Evolutionary conservation across 2,329 filamentous ascomycete genomes (phyloP).

Genomic region (Penicillium sp.): DNA sequence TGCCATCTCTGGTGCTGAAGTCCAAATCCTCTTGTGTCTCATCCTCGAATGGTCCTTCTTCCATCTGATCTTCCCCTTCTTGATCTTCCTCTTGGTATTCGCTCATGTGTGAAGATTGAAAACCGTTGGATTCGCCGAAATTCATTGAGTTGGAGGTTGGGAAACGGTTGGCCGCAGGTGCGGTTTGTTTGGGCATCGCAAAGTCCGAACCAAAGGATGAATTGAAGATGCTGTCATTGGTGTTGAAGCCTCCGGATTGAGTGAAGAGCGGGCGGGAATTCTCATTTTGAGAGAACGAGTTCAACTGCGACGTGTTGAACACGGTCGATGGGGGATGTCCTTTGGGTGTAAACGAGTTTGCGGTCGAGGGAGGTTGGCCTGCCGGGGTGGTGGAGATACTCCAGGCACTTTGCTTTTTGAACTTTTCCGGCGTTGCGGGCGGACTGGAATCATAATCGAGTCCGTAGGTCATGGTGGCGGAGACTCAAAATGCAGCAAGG

Average conservation of each 20-base stretch:
- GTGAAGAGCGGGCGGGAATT: slow-evolving; percentile 35
- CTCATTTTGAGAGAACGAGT: slow-evolving; percentile 25
- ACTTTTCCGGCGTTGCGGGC: slow-evolving; percentile 36
- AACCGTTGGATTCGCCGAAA: slow-evolving; percentile 24
- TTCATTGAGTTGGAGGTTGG: slow-evolving; percentile 15
- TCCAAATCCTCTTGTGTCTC: slow-evolving; percentile 34
- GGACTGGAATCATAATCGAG: slow-evolving; percentile 34
- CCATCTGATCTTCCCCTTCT: slow-evolving; percentile 30
- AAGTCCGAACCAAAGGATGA: slow-evolving; percentile 36
- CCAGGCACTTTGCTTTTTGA: slow-evolving; percentile 30
- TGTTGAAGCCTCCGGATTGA: slow-evolving; percentile 33
- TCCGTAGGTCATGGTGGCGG: slow-evolving; percentile 30
- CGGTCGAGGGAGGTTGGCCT: slow-evolving; percentile 50
- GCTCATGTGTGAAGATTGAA: slow-evolving; percentile 24
- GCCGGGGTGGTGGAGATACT: slow-evolving; percentile 54
- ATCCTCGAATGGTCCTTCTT: slow-evolving; percentile 35
- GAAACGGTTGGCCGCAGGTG: too few relatives aligned
- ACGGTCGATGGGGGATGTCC: slow-evolving; percentile 49
- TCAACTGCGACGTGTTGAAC: slow-evolving; percentile 49
- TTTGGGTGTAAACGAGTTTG: slow-evolving; percentile 52
- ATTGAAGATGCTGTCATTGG: slow-evolving; percentile 35
- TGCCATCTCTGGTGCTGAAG: slow-evolving; percentile 16
- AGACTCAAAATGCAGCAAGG: not conserved
- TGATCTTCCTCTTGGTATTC: slow-evolving; percentile 30
- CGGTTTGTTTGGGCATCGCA: slow-evolving; percentile 21